Conservation (phyloP, 768 basidiomycete species). For the Chalciporus sphaerocephalus region DNA sequence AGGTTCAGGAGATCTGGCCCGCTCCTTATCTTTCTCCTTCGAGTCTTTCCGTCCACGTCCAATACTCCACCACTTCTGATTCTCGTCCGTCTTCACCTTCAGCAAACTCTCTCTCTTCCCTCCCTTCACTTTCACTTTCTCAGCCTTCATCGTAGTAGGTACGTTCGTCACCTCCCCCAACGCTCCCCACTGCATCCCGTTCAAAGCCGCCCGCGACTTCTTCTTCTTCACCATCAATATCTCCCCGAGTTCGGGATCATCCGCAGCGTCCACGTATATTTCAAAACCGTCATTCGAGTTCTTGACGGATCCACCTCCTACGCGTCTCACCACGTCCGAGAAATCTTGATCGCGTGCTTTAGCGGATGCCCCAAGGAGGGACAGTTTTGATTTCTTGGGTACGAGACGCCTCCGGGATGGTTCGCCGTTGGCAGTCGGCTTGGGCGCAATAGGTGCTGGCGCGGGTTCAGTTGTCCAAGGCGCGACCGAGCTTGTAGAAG, state of each 20-base stretch:
- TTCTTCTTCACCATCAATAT: constrained; percentile 75
- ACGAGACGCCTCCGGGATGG: constrained; percentile 49
- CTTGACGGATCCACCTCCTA: constrained; percentile 29
- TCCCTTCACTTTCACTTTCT: constrained; percentile 31
- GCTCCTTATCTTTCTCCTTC: constrained; percentile 53
- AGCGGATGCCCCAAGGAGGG: constrained; percentile 35
- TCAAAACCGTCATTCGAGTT: constrained; percentile 54
- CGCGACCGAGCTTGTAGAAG: constrained; percentile 27
- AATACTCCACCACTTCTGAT: constrained; percentile 80
- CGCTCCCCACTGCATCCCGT: constrained; percentile 54
- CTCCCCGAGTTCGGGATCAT: constrained; percentile 64
- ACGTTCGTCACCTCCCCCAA: constrained; percentile 61
- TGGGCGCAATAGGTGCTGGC: constrained; percentile 28
- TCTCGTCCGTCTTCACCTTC: constrained; percentile 44
- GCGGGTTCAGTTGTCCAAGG: constrained; percentile 20
- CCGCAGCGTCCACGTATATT: constrained; percentile 62
- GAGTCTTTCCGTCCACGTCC: constrained; percentile 70
- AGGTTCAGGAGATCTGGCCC: constrained; percentile 45
- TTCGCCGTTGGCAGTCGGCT: constrained; percentile 13
- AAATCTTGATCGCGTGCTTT: constrained; percentile 44
- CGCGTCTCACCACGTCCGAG: constrained; percentile 55
- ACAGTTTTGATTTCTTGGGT: constrained; percentile 69
- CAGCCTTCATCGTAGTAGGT: constrained; percentile 20
- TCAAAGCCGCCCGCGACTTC: constrained; percentile 58
- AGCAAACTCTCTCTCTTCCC: constrained; percentile 32